Conservation (phyloP, 2,329 filamentous ascomycete genomes). For the Fusarium sp. region DNA sequence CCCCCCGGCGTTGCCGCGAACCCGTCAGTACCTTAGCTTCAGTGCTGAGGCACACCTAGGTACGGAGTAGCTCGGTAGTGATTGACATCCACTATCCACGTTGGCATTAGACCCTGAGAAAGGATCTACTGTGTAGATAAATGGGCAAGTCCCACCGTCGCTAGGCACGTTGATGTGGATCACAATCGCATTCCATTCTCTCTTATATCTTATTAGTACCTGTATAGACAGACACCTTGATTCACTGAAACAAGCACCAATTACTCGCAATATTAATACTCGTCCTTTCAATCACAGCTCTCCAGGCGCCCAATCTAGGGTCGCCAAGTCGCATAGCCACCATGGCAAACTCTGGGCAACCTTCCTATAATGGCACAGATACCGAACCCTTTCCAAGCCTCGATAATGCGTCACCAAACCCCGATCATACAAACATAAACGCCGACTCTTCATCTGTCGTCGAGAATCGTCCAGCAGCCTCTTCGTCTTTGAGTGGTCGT, state of each 20-base stretch:
- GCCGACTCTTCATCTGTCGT: slow-evolving; percentile 10
- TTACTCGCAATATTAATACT: background rate
- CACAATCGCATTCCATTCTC: slow-evolving; percentile 12
- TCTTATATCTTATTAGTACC: background rate
- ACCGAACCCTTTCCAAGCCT: slow-evolving; percentile 45
- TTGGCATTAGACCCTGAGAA: background rate
- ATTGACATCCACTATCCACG: background rate
- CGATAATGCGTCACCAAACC: slow-evolving; percentile 33
- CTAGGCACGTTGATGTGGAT: slow-evolving; percentile 24
- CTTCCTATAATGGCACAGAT: slow-evolving; percentile 29
- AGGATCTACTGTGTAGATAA: slow-evolving; percentile 12
- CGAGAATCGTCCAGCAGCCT: slow-evolving; percentile 43
- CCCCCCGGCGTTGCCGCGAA: background rate
- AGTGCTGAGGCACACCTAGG: background rate
- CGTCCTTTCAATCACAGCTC: background rate
- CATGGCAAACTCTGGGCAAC: slow-evolving; percentile 27
- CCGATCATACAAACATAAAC: slow-evolving; percentile 15
- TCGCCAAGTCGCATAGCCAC: slow-evolving; percentile 21
- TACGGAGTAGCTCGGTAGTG: background rate
- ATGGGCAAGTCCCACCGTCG: slow-evolving; percentile 25
- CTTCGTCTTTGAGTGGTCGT: slow-evolving; percentile 47
- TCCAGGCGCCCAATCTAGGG: background rate
- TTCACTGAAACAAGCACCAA: background rate
- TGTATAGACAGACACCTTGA: background rate
- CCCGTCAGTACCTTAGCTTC: background rate